Base-by-base conservation (phyloP, 83 land plant species). In the Diphasiastrum complanatum region DNA sequence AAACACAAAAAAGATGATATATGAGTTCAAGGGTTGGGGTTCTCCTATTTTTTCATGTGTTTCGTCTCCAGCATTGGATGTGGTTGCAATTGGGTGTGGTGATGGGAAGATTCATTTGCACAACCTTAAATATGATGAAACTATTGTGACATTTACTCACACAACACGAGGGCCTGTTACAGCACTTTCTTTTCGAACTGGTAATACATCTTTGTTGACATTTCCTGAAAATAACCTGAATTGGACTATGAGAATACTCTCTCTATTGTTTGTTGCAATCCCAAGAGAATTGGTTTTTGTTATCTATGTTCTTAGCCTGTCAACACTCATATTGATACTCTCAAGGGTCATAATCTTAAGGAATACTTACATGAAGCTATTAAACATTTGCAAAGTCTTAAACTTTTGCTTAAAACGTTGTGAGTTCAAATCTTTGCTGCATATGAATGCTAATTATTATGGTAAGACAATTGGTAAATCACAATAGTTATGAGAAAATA, bases 31-130 rank as follows among this genome's bases (percentile, higher is more conserved):
- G 68, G 97, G 97, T 12, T 95, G 99, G 99, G 65, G 65, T 1
- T 79, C 97, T 36, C 52, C 92, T 25, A 73, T 95, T 12, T 74
- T 45, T 20, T 76, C 84, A 53, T 86, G 89, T 66, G 86, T 84
- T 16, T 75, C 93, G 1, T 86, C 99, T 34, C 92, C 99, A 10
- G 99, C 99, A 16, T 70, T 95, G 26, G 99, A 95, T 75, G 92
- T 86, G 45, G 81, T 95, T 64, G 99, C 82, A n/a, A 68, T 95
- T 69, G 99, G 99, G 12, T 84, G 92, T 71, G 65, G 83, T 35
- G 85, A 95, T 80, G 99, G 99, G 19, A 89, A 71, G 36, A 77
- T 95, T 51, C 82, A 83, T 71, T 64, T 95, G 29, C 99, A 95
- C 54, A 89, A 95, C 57, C 51, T 89, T 19, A 83, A 78, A 5